These are phyloP conservation scores for Colletotrichum sidae DNA, from an alignment of 2,329 filamentous ascomycete genomes.

Conservation along the genomic window DNA sequence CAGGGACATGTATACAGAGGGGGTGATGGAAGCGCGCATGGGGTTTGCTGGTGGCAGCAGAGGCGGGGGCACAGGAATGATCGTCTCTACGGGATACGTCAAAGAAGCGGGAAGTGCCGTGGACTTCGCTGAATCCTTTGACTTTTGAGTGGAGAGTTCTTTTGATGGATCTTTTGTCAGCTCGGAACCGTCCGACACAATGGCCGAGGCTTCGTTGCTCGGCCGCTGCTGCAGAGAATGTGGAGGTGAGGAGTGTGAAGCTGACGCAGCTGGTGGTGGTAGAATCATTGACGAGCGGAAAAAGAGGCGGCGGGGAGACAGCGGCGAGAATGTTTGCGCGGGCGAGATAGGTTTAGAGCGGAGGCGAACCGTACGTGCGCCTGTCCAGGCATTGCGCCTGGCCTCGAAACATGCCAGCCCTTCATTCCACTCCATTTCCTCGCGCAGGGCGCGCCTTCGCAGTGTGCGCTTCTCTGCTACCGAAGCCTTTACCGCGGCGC, in stretches of 20 bases:
- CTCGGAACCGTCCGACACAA: conserved; percentile 57
- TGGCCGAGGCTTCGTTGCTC: conserved; percentile 48
- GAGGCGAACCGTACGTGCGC: conserved; percentile 72
- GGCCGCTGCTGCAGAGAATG: conserved; percentile 36
- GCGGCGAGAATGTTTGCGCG: conserved; percentile 55
- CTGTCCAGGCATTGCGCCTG: conserved; percentile 86
- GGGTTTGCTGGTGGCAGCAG: conserved; percentile 80
- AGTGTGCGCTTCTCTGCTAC: conserved; percentile 64
- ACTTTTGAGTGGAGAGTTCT: conserved; percentile 46
- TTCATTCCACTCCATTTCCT: conserved; percentile 81
- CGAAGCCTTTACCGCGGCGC: conserved; percentile 52
- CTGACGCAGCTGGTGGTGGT: conserved; percentile 47
- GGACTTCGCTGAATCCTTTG: conserved; percentile 49
- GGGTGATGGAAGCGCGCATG: conserved; percentile 81
- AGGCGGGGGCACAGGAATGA: conserved; percentile 79
- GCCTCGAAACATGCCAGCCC: conserved; percentile 84
- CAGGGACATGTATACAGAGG: conserved; percentile 80
- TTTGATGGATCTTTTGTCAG: conserved; percentile 51
- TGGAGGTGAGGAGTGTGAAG: conserved; percentile 39
- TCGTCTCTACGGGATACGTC: conserved; percentile 65
- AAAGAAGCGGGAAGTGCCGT: conserved; percentile 37
- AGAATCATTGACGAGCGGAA: conserved; percentile 59
- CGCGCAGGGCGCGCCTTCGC: conserved; percentile 67
- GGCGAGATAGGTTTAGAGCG: conserved; percentile 58
- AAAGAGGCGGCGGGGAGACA: conserved; percentile 62